phyloP scores from a whole-genome alignment of 257 asterid genomes.

The Mitragyna speciosa region DNA sequence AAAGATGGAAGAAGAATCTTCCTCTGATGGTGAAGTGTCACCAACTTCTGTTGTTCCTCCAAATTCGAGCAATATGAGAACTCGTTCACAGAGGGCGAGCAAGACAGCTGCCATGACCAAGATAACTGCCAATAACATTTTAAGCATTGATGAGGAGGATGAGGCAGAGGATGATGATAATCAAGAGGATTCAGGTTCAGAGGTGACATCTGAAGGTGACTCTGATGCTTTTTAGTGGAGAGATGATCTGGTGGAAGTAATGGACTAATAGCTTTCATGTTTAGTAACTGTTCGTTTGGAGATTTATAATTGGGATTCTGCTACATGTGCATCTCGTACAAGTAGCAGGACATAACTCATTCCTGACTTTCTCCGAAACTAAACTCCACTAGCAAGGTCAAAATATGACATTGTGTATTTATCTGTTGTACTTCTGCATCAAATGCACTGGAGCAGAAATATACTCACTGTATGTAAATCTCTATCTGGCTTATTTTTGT shows the following conservation, averaged over 20 bases:
- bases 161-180: constrained; percentile 31
- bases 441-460: neutral
- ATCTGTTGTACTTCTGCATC: neutral
- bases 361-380: neutral
- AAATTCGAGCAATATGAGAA: constrained; percentile 38
- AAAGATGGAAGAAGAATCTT: constrained; percentile 45
- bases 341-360: constrained; percentile 11
- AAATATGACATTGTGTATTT: neutral
- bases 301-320: neutral
- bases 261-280: neutral
- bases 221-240: constrained; percentile 34
- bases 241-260: neutral
- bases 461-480: neutral
- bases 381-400: neutral
- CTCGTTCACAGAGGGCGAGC: constrained; percentile 87
- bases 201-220: constrained; percentile 64
- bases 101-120: constrained; percentile 82
- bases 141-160: constrained; percentile 55
- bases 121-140: constrained; percentile 44
- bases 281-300: neutral
- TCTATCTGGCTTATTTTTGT: neutral
- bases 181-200: constrained; percentile 44
- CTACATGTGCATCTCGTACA: constrained; percentile 33
- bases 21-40: constrained; percentile 64
- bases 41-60: constrained; percentile 63